These are phyloP conservation scores for Vaccinium vitisidaea DNA, from an alignment of 148 eudicot species.

Conservation along the genomic window DNA sequence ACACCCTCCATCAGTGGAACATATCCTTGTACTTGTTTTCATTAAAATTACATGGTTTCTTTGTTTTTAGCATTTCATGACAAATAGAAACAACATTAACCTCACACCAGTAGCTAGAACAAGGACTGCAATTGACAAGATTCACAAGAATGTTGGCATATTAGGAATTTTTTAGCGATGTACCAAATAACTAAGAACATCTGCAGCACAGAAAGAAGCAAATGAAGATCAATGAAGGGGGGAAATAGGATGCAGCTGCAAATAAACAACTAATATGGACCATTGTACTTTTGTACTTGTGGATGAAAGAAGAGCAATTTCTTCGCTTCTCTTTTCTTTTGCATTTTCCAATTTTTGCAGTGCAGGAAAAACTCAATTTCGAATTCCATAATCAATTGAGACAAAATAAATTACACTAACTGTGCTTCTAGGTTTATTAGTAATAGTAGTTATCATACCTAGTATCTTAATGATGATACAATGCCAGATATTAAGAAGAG, in stretches of 20 bases:
- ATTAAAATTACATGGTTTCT: background rate
- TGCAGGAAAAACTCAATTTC: background rate
- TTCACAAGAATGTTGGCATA: background rate
- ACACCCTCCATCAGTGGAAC: constrained; percentile 13
- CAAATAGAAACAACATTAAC: background rate
- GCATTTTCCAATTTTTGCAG: background rate
- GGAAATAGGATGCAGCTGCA: background rate
- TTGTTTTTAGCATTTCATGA: background rate
- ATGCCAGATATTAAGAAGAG: background rate
- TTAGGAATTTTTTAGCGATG: background rate
- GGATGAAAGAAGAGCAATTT: background rate
- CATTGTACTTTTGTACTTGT: background rate
- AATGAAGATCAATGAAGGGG: background rate
- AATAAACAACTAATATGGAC: background rate
- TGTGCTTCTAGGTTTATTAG: background rate
- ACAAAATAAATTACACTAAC: background rate
- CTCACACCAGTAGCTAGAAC: background rate
- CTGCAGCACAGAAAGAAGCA: background rate
- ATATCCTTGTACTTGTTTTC: background rate
- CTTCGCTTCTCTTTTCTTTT: background rate
- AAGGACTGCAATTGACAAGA: background rate
- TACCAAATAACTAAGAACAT: background rate
- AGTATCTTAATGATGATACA: background rate
- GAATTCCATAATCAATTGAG: background rate
- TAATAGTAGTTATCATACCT: background rate